Percentiles rank a stretch among this genome's conserved stretches.
Evolutionary conservation across 2,329 filamentous ascomycete genomes (phyloP).

Genomic region (Talaromyces pinophilus): DNA sequence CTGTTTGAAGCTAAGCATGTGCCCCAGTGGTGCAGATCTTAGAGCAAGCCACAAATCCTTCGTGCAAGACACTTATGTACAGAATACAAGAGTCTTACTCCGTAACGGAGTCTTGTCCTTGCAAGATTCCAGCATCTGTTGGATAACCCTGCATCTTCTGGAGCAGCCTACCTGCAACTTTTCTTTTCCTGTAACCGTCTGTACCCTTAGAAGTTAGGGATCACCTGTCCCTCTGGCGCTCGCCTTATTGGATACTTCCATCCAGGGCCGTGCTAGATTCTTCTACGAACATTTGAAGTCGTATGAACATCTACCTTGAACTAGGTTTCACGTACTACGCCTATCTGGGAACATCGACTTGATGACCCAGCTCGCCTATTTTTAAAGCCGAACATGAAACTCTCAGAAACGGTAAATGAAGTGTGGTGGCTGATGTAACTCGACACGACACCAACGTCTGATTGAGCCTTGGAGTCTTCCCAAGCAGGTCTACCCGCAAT

Average conservation of each 20-base stretch:
- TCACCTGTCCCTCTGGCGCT: background rate
- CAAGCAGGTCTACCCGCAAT: constrained; percentile 10
- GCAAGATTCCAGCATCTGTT: background rate
- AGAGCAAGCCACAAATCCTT: constrained; percentile 23
- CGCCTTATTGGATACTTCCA: background rate
- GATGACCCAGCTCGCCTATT: constrained; percentile 13
- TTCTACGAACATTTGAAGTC: background rate
- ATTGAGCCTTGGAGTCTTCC: constrained; percentile 7
- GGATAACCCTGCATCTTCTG: constrained; percentile 1
- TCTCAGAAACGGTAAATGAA: background rate
- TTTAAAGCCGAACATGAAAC: constrained; percentile 18
- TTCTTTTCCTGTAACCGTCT: background rate
- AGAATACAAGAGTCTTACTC: constrained; percentile 7
- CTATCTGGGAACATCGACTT: background rate
- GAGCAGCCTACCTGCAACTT: background rate
- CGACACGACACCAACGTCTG: constrained; percentile 12
- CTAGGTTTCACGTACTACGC: background rate
- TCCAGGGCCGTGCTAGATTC: background rate
- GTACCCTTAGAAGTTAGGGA: background rate
- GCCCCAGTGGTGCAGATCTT: constrained; percentile 22
- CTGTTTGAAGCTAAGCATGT: constrained; percentile 1
- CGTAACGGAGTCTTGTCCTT: constrained; percentile 5
- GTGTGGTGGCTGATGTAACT: constrained; percentile 19
- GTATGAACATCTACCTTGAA: background rate
- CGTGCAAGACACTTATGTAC: constrained; percentile 6